Conservation (phyloP, 1,139 yeast species). For the Kodamaea derodonti region DNA sequence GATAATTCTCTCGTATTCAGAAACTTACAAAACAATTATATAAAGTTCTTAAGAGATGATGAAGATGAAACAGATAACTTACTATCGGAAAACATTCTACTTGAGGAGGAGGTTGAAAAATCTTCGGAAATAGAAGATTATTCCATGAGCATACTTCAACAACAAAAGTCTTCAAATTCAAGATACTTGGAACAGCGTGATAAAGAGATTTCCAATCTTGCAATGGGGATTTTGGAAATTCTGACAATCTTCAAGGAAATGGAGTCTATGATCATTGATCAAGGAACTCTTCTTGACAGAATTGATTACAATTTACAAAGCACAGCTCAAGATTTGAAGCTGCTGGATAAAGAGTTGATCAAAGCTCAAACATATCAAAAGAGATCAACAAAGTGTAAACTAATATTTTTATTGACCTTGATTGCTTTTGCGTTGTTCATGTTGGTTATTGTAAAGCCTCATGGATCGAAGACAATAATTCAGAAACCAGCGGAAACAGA, state of each 20-base stretch:
- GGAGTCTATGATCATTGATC: conserved; percentile 90
- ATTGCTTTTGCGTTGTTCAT: conserved; percentile 71
- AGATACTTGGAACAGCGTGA: conserved; percentile 66
- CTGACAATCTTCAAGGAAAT: conserved; percentile 90
- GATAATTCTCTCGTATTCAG: conserved; percentile 73
- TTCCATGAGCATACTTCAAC: conserved; percentile 39
- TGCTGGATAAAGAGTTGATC: conserved; percentile 72
- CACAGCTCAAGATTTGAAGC: conserved; percentile 70
- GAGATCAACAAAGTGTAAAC: conserved; percentile 85
- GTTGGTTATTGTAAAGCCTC: conserved; percentile 68
- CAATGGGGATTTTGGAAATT: conserved; percentile 91
- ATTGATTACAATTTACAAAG: conserved; percentile 87
- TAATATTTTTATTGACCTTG: conserved; percentile 68
- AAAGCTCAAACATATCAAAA: conserved; percentile 81
- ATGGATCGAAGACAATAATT: conserved; percentile 21
- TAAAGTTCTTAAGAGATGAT: conserved; percentile 70
- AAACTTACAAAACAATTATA: conserved; percentile 82
- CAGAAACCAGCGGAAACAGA: conserved; percentile 18
- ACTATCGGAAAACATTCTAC: conserved; percentile 13
- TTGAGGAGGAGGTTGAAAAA: conserved; percentile 41
- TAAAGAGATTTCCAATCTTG: conserved; percentile 81
- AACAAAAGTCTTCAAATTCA: conserved; percentile 26
- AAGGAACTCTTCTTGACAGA: conserved; percentile 88
- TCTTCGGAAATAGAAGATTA: conserved; percentile 23
- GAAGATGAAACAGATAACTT: conserved; percentile 46